Base-by-base conservation (phyloP, 306 rosid genomes). In the Oxytropis ochrocephala region DNA sequence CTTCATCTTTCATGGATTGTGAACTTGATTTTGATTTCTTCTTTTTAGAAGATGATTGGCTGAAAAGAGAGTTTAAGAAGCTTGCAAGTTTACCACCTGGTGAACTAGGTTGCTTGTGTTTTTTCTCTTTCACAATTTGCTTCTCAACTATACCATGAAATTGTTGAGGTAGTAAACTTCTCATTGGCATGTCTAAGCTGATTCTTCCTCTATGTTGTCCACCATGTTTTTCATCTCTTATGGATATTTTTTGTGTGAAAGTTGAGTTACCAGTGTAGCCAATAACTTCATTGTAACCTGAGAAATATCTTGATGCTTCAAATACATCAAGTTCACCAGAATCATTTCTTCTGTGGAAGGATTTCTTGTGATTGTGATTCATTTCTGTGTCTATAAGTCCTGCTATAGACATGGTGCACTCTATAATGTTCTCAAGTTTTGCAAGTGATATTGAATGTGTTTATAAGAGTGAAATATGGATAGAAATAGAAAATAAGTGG, bases 71-170 rank as follows among this genome's bases (percentile, higher is more conserved):
- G 44, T 94, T 94, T 83, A 94, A 72, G 88, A 94, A 94, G 81
- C 91, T 94, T 17, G 97, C 97, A 4, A 94, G 85, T 36, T 87
- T 83, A 19, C 99, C 99, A 47, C 97, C 97, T 0, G 99, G 99
- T 9, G 99, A 94, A 69, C 95, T 94, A 7, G 99, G 99, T 29
- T 85, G 96, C 84, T 88, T 90, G 79, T 84, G 79, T 29, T 85
- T 92, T 82, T 88, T 90, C 49, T 90, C 94, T 55, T 90, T 88
- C 64, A 69, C 29, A 24, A 24, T 62, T 75, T 78, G 90, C 52
- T 85, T 86, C 30, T 87, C 88, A 54, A 78, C 67, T 4, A 14
- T 8, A 3, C 77, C 84, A 63, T 80, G 83, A 39, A 61, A 69
- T 9, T 81, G 84, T 58, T 84, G 96, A 19, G 87, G 86, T 51